Percentiles rank a stretch among this genome's conserved stretches.
Evolutionary conservation across 2,329 filamentous ascomycete genomes (phyloP).

Genomic region (Thielaviopsis euricoi): DNA sequence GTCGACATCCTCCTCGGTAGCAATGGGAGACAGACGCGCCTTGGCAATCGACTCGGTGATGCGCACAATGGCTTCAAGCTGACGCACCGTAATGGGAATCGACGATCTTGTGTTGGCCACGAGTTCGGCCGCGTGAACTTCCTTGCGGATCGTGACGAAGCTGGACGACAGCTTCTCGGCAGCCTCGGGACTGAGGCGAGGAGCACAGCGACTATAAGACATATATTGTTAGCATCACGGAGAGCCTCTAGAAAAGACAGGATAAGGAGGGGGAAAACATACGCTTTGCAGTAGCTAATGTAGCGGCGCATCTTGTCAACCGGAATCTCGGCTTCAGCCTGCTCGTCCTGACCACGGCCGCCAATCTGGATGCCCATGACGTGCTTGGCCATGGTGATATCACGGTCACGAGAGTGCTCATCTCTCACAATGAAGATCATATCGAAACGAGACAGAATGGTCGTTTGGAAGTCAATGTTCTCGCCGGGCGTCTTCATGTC

Average conservation of each 20-base stretch:
- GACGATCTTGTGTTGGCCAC: conserved; percentile 80
- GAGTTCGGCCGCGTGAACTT: conserved; percentile 81
- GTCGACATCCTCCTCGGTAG: conserved; percentile 82
- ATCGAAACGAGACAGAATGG: conserved; percentile 93
- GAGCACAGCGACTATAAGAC: conserved; percentile 62
- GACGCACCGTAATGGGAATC: conserved; percentile 93
- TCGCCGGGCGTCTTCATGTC: conserved; percentile 95
- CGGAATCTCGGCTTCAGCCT: conserved; percentile 71
- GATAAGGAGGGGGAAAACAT: conserved; percentile 25
- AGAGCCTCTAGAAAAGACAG: background rate
- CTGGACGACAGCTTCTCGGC: conserved; percentile 93
- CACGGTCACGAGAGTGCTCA: conserved; percentile 75
- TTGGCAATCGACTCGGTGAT: conserved; percentile 95
- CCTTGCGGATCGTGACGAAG: conserved; percentile 88
- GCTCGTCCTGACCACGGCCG: conserved; percentile 60
- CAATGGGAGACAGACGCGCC: conserved; percentile 67
- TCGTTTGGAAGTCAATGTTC: conserved; percentile 99
- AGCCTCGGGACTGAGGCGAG: conserved; percentile 74
- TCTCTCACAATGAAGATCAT: conserved; percentile 99
- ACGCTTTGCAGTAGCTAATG: conserved; percentile 92
- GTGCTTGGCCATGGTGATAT: conserved; percentile 88
- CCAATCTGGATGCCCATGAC: conserved; percentile 98
- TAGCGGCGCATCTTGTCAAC: conserved; percentile 97
- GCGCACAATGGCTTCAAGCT: conserved; percentile 91
- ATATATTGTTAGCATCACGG: conserved; percentile 17